Base-by-base conservation (phyloP, 2,329 filamentous ascomycete species). In the Macrophomina phaseolina region DNA sequence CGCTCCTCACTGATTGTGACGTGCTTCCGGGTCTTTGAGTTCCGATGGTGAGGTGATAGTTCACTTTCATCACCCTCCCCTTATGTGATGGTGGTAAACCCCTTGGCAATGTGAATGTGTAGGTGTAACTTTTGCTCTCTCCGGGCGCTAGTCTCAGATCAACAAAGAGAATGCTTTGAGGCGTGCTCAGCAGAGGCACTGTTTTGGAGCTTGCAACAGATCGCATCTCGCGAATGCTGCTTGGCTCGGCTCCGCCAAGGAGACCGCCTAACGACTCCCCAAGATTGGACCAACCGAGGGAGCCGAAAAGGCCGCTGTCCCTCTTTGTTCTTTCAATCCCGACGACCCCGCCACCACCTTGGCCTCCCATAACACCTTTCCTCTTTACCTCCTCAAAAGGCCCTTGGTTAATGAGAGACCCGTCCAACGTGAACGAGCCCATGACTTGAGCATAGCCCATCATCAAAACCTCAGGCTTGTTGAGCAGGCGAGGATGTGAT, bases 371-470 rank as follows among this genome's bases (percentile, higher is more conserved):
- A 6, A 97, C 93, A 2, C 92, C 94, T 80, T 97, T 97, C 67
- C 94, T 87, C 78, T 99, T 99, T 46, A 98, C 94, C 73, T 96
- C 92, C 75, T 99, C 95, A 73, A 99, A 99, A 0, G 92, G 92
- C 0, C 89, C 89, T 46, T 96, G 89, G 73, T 96, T 94, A 68
- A 99, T 89, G 28, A 99, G 82, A 1, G 95, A 97, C 0, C 93
- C 93, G 75, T 99, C 95, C 6, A 99, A 81, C 0, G 89, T 93
- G 72, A 99, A 99, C 0, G 92, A 94, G 4, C 95, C 95, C 78
- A 93, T 91, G 2, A 98, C 88, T 73, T 99, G 95, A 2, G 92
- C 94, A 79, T 97, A 99, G 0, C 94, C 95, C 95, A 99, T 99
- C 89, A 99, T 96, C 64, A 99, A 81, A 1, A 90, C 90, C 76